Percentiles rank a stretch among this genome's conserved stretches.
These are phyloP conservation scores for Sarcodon sp. DNA, from an alignment of 768 basidiomycete genomes.

Conservation along the genomic window DNA sequence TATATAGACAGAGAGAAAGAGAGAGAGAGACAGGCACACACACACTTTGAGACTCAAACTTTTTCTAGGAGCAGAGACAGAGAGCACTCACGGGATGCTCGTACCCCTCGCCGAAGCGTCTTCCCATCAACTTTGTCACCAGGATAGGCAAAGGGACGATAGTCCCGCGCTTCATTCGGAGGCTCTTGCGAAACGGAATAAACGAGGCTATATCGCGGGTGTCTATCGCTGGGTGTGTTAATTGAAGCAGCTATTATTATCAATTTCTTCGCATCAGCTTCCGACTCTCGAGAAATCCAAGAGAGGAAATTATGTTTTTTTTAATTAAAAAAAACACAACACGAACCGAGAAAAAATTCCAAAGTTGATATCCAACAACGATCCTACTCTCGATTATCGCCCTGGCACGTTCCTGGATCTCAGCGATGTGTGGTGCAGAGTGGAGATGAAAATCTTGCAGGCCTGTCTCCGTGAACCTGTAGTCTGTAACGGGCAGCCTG, in stretches of 20 bases:
- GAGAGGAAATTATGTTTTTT: neutral
- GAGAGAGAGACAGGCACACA: neutral
- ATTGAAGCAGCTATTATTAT: slow-evolving; percentile 24
- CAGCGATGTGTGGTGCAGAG: slow-evolving; percentile 34
- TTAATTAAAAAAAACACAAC: neutral
- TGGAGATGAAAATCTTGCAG: slow-evolving; percentile 25
- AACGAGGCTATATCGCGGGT: slow-evolving; percentile 45
- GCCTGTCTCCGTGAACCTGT: slow-evolving; percentile 33
- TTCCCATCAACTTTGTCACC: slow-evolving; percentile 31
- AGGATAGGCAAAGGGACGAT: slow-evolving; percentile 27
- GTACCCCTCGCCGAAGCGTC: slow-evolving; percentile 26
- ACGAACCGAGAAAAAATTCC: slow-evolving; percentile 39
- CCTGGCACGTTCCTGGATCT: slow-evolving; percentile 31
- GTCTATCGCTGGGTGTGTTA: slow-evolving; percentile 35
- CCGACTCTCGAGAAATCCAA: no score
- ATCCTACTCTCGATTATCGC: slow-evolving; percentile 31
- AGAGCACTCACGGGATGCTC: slow-evolving; percentile 32
- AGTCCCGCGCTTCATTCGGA: slow-evolving; percentile 18
- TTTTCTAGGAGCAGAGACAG: neutral
- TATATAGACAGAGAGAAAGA: no score
- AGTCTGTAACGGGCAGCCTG: slow-evolving; percentile 35
- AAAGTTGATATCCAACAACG: slow-evolving; percentile 41
- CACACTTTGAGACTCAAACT: neutral
- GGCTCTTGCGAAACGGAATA: slow-evolving; percentile 32
- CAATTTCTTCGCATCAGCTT: neutral